Conservation (phyloP, 257 asterid genomes). For the Capsicum rhomboideum region DNA sequence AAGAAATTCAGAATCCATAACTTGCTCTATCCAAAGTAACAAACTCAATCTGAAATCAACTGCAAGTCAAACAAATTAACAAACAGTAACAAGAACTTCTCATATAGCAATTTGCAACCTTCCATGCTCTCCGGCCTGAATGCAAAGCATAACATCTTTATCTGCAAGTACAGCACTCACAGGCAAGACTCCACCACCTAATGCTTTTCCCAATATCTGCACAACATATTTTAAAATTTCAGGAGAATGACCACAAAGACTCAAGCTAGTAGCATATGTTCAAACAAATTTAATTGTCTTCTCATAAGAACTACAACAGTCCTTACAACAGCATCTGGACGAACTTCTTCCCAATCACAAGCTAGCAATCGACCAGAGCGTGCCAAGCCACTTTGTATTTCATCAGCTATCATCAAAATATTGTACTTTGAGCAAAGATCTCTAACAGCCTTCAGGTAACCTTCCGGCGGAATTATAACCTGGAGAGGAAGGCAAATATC, state of each 20-base stretch:
- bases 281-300: background rate
- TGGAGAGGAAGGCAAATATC: constrained; percentile 14
- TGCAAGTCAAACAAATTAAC: background rate
- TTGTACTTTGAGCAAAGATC: constrained; percentile 83
- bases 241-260: background rate
- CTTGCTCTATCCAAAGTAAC: background rate
- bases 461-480: constrained; percentile 94
- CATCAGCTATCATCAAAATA: constrained; percentile 91
- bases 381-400: constrained; percentile 95
- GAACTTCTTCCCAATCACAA: constrained; percentile 90
- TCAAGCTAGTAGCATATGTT: background rate
- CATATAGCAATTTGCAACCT: constrained; percentile 40
- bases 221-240: background rate
- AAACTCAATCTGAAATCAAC: background rate
- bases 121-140: constrained; percentile 98
- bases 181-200: constrained; percentile 97
- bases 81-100: background rate
- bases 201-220: constrained; percentile 93
- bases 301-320: constrained; percentile 5
- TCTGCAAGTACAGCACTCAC: constrained; percentile 94
- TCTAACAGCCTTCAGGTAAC: constrained; percentile 73
- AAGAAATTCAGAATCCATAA: background rate
- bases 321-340: constrained; percentile 88
- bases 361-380: constrained; percentile 88
- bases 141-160: constrained; percentile 92